A percentile compares a stretch with the other conserved stretches of the same genome.
Conservation (phyloP, 176 grass and related monocot genomes). For the Dendrocalamus sinicus region DNA sequence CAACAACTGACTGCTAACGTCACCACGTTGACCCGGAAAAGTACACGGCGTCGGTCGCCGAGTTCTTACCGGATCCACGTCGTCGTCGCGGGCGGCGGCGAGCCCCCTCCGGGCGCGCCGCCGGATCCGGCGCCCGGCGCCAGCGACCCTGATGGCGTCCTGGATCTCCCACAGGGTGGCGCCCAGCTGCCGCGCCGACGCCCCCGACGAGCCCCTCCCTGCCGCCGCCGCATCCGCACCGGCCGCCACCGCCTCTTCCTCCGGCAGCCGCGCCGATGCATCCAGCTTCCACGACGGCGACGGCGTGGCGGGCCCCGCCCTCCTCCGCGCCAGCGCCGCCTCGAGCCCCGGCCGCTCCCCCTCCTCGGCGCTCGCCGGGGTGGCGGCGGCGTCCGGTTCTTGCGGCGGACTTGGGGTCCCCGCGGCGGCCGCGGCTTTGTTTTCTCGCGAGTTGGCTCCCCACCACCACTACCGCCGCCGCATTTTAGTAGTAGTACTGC, state of each 20-base stretch:
- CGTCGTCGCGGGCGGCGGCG: conserved; percentile 7
- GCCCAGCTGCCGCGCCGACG: conserved; percentile 85
- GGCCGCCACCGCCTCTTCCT: not conserved
- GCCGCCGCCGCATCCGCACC: conserved; percentile 3
- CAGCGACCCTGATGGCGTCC: conserved; percentile 41
- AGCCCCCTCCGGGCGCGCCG: conserved; percentile 39
- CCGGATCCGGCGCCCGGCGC: conserved; percentile 55
- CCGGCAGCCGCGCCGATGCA: conserved; percentile 33
- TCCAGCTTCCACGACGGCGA: conserved; percentile 82
- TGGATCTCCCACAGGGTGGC: conserved; percentile 98
- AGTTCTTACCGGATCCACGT: conserved; percentile 68
- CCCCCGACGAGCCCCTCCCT: conserved; percentile 59
- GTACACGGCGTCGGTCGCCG: not conserved
- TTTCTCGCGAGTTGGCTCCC: not conserved
- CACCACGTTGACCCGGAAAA: conserved; percentile 32
- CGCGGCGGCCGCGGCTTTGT: not conserved
- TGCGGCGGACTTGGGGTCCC: conserved; percentile 20
- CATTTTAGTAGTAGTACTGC: conserved; percentile 23
- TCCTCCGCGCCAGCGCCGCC: conserved; percentile 45
- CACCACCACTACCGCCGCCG: conserved; percentile 1
- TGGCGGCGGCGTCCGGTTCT: conserved; percentile 15
- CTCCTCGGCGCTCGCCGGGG: conserved; percentile 15
- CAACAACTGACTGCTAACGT: not conserved
- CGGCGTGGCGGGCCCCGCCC: conserved; percentile 58
- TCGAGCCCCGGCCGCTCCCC: conserved; percentile 37